Conservation (phyloP, 345 rosid genomes). For the Mallotus nudiflorus region DNA sequence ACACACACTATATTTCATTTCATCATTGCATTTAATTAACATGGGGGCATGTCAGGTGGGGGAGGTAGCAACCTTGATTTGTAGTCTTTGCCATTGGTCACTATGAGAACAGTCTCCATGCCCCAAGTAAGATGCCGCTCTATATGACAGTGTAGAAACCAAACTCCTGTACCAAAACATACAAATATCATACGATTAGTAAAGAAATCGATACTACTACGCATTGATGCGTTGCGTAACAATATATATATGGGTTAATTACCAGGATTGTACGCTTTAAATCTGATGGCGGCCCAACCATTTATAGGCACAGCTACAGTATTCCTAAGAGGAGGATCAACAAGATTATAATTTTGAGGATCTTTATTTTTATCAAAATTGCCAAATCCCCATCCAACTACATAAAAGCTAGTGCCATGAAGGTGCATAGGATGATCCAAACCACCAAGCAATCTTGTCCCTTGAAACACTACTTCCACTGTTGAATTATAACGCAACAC, state of each 20-base stretch:
- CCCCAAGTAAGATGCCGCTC: conserved; percentile 44
- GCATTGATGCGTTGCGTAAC: not conserved
- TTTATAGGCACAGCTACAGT: conserved; percentile 63
- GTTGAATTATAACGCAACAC: conserved; percentile 43
- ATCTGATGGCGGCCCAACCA: conserved; percentile 72
- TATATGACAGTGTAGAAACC: conserved; percentile 47
- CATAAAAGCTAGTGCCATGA: conserved; percentile 69
- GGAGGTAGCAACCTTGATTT: conserved; percentile 25
- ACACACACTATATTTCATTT: too few species aligned
- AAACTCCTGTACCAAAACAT: conserved; percentile 24
- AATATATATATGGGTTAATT: not conserved
- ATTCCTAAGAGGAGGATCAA: conserved; percentile 69
- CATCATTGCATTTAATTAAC: conserved; percentile 17
- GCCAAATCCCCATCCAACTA: conserved; percentile 66
- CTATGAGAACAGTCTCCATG: conserved; percentile 37
- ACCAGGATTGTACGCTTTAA: conserved; percentile 73
- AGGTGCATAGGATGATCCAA: conserved; percentile 76
- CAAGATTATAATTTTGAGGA: conserved; percentile 48
- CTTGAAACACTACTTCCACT: conserved; percentile 64
- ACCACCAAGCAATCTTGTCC: conserved; percentile 46
- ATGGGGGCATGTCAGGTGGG: conserved; percentile 42
- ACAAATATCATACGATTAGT: too few species aligned
- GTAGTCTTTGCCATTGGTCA: conserved; percentile 22
- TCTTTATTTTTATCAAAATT: conserved; percentile 49
- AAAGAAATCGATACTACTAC: too few species aligned